Conservation (phyloP, 768 basidiomycete species). For the Macrolepiota albuminosa region DNA sequence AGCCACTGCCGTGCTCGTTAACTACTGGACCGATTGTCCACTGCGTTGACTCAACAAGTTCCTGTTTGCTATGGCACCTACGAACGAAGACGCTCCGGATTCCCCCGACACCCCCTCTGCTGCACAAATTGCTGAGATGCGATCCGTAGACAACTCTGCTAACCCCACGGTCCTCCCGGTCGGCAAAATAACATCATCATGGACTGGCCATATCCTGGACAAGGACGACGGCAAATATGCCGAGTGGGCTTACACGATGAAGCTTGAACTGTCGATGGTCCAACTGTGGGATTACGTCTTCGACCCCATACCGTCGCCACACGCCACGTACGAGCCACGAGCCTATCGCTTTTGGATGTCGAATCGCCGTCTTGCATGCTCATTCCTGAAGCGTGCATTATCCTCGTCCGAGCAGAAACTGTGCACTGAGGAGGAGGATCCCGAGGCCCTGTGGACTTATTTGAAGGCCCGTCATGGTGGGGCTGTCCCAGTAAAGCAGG, state of each 20-base stretch:
- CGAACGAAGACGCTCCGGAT: too few species aligned
- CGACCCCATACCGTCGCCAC: background rate
- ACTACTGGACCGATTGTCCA: too few species aligned
- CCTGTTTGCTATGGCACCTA: too few species aligned
- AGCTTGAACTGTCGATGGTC: too few species aligned
- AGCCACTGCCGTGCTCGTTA: too few species aligned
- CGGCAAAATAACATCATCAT: background rate
- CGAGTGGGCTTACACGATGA: too few species aligned
- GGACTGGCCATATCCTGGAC: background rate
- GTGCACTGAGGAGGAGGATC: too few species aligned
- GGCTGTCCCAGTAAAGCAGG: background rate
- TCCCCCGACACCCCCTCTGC: background rate
- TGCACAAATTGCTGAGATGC: too few species aligned
- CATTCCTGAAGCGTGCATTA: background rate
- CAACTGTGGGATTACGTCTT: too few species aligned
- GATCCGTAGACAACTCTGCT: background rate
- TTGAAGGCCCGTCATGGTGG: background rate
- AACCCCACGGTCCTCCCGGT: background rate
- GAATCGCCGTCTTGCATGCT: background rate
- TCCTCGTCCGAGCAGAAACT: too few species aligned
- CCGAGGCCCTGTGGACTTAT: too few species aligned
- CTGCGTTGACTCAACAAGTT: too few species aligned
- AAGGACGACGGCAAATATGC: background rate
- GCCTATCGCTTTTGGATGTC: background rate
- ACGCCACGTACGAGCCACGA: background rate